Base-by-base conservation (phyloP, 2,329 filamentous ascomycete species). In the Mollisiaceae sp. region DNA sequence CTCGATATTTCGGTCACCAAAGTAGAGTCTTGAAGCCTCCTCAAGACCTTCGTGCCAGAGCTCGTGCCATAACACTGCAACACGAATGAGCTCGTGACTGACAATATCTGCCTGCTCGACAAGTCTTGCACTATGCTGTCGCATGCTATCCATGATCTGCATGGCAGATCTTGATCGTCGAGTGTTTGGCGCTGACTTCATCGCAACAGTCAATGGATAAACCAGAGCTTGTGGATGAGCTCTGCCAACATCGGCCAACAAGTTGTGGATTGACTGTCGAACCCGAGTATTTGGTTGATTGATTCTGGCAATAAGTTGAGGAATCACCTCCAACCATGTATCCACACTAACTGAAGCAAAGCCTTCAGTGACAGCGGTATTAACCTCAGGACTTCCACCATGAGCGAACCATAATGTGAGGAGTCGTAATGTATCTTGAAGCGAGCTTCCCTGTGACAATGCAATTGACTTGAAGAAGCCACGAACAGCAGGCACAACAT, bases 381-480 rank as follows among this genome's bases (percentile, higher is more conserved):
- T 97, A 67, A 99, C 96, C 70, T 98, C 94, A 35, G 87, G 82
- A 74, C 93, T 89, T 24, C 93, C 92, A 60, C 95, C 95, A 74
- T 99, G 93, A 3, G 91, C 90, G 77, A 99, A 98, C 95, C 95
- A 99, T 9, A 99, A 81, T 0, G 95, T 98, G 54, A 99, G 84
- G 52, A 99, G 82, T 62, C 95, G 89, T 22, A 99, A 85, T 0
- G 94, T 98, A 75, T 99, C 95, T 77, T 99, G 95, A 47, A 99
- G 82, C 8, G 96, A 97, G 78, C 94, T 98, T 32, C 91, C 92
- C 1, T 91, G 90, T 0, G 94, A 97, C 39, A 99, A 80, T 0
- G 94, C 90, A 70, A 99, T 99, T 0, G 95, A 99, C 77, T 94
- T 93, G 84, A 99, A 97, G 84, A 99, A 99, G 24, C 95, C 96